Base-by-base conservation (phyloP, 129 eudicot species). In the Arctium minus region DNA sequence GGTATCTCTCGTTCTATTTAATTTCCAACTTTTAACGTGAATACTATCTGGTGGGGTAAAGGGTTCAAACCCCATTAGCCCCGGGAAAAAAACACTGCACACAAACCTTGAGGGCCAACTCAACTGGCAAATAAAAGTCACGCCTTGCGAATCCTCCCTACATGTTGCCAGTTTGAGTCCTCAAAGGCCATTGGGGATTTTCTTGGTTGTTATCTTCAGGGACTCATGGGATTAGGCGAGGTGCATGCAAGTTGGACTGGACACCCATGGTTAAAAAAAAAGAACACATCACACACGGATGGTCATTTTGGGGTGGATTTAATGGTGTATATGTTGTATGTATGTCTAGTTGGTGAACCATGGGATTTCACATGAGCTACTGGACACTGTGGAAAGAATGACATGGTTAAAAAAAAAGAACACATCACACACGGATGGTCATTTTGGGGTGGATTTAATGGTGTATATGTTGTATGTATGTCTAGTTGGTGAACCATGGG, bases 401-500 rank as follows among this genome's bases (percentile, higher is more conserved):
- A 9, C 48, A 42, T 42, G 48, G 50, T 33, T 0, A 40, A 8
- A 40, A 38, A 4, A 3, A 4, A 3, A n/a, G n/a, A n/a, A n/a
- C n/a, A n/a, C n/a, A n/a, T n/a, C 60, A 12, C 6, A 50, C 62
- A 50, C 4, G 18, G 35, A 27, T 5, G 33, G 12, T 15, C 18
- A 5, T 22, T 36, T 15, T 56, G 17, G 6, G 36, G 70, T 76
- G 13, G 15, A 60, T 35, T 38, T 74, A 64, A 72, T 11, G 46
- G 18, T 37, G 46, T 72, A 11, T 35, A 11, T 36, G 18, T 31
- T 71, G 50, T 40, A n/a, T 48, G 60, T 73, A 22, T 35, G n/a
- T 68, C 37, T 53, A 90, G 94, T 78, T 88, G 85, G 85, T 90
- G 84, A 88, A 88, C 89, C 91, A 90, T 82, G 94, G 92, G 60